phyloP scores from a whole-genome alignment of 169 alveolate genomes.

The Eimeria brunetti region DNA sequence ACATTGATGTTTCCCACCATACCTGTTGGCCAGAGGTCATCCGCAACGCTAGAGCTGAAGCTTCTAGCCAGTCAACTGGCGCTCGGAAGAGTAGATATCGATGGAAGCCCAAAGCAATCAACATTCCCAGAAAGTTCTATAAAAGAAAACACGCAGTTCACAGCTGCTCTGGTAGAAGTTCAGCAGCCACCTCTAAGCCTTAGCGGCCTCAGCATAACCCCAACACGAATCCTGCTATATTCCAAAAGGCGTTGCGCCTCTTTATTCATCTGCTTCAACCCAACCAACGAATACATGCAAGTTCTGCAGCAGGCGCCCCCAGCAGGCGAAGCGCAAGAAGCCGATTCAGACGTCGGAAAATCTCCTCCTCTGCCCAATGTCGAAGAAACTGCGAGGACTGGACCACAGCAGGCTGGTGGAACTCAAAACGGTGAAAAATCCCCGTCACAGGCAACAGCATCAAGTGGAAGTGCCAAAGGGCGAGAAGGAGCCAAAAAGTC shows the following conservation, averaged over 20 bases:
- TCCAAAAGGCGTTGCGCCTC: slow-evolving; percentile 56
- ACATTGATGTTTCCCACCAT: slow-evolving; percentile 38
- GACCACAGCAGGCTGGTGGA: slow-evolving; percentile 1
- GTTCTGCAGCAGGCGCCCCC: not conserved
- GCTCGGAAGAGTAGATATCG: slow-evolving; percentile 12
- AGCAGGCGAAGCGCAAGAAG: not conserved
- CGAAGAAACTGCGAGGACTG: not conserved
- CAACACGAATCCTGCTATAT: slow-evolving; percentile 23
- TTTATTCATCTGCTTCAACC: slow-evolving; percentile 29
- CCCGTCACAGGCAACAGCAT: not conserved
- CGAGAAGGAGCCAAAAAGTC: slow-evolving; percentile 26
- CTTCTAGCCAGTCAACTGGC: slow-evolving; percentile 1
- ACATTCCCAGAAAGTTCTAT: not conserved
- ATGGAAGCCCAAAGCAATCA: not conserved
- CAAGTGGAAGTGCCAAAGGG: slow-evolving; percentile 23
- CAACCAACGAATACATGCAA: slow-evolving; percentile 56
- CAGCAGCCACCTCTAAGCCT: slow-evolving; percentile 49
- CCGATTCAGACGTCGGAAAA: not conserved
- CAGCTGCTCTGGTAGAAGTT: slow-evolving; percentile 36
- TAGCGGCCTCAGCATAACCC: slow-evolving; percentile 31
- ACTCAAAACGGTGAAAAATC: not conserved
- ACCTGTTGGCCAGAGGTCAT: slow-evolving; percentile 44
- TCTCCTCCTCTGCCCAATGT: not conserved
- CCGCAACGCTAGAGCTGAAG: slow-evolving; percentile 64
- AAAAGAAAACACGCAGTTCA: slow-evolving; percentile 33